Base-by-base conservation (phyloP, 306 rosid species). In the Hylodesmum podocarpum region DNA sequence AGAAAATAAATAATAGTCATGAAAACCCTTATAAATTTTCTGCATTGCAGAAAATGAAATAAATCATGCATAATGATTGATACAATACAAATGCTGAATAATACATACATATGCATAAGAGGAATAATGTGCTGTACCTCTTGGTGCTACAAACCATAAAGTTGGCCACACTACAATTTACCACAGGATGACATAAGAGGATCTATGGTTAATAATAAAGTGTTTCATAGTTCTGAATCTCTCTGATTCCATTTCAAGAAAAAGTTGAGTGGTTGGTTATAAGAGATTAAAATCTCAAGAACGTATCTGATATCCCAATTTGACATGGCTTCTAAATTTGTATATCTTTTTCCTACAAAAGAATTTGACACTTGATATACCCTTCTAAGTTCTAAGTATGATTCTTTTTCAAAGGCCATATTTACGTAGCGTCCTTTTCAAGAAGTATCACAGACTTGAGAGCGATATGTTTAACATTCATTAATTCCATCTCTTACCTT, bases 391-490 rank as follows among this genome's bases (percentile, higher is more conserved):
- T 54, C 19, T 43, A 6, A 13, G 5, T 14, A 44, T 66, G 12
- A 24, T 19, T 75, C 70, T 82, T 59, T 59, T 74, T 37, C 62
- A 44, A 46, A 7, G 34, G 13, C 51, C 6, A 15, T 64, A 36
- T 46, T 75, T 39, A 28, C 16, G 33, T 18, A 1, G 61, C 11
- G 76, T 63, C 71, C 55, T 55, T 47, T 40, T 57, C 70, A 70
- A 55, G 68, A 62, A 37, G 44, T 29, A 65, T 49, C 43, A 33
- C 53, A 70, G 65, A 51, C 8, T 63, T 37, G 70, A 73, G 31
- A 68, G 34, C 13, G 80, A 41, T 37, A 66, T 66, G 49, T 76
- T 63, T 72, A 72, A 72, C 22, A 78, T 46, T 69, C 54, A 69
- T 69, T 34, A 63, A 62, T 70, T 46, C 63, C 75, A 25, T 25